These are phyloP conservation scores for Protostelium mycophagum DNA, from an alignment of 78 protist species.

Conservation along the genomic window DNA sequence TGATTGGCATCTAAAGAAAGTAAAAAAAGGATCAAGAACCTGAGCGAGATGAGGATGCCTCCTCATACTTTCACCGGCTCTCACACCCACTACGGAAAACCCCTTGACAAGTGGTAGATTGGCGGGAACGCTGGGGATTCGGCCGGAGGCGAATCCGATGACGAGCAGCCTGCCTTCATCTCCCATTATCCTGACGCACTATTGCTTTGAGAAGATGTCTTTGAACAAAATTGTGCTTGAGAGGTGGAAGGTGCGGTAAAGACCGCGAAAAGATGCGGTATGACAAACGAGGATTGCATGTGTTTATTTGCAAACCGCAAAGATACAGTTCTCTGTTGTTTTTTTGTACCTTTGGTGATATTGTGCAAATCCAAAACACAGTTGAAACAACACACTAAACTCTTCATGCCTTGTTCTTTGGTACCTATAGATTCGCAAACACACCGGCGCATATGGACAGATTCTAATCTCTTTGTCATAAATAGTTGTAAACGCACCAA, in stretches of 20 bases:
- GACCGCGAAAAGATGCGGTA: background rate
- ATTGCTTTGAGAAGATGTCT: background rate
- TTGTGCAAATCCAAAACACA: no score
- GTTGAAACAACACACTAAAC: no score
- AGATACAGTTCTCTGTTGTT: no score
- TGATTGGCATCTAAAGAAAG: no score
- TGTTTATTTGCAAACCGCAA: no score
- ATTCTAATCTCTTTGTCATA: no score
- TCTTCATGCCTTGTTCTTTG: no score
- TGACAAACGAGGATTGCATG: background rate
- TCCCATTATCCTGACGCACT: background rate
- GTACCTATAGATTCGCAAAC: no score
- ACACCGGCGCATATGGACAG: no score
- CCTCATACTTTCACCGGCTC: conserved; percentile 10
- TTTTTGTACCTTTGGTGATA: no score
- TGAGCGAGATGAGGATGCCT: background rate
- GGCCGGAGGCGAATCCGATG: conserved; percentile 20
- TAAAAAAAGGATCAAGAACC: no score
- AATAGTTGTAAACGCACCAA: no score
- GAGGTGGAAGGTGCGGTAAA: background rate
- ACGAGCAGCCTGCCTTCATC: background rate
- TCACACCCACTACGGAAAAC: conserved; percentile 21
- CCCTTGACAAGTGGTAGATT: conserved; percentile 31
- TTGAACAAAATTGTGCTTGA: background rate
- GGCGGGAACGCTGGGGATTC: conserved; percentile 28